phyloP scores from a whole-genome alignment of 768 basidiomycete species.

The Lactifluus piperatus region DNA sequence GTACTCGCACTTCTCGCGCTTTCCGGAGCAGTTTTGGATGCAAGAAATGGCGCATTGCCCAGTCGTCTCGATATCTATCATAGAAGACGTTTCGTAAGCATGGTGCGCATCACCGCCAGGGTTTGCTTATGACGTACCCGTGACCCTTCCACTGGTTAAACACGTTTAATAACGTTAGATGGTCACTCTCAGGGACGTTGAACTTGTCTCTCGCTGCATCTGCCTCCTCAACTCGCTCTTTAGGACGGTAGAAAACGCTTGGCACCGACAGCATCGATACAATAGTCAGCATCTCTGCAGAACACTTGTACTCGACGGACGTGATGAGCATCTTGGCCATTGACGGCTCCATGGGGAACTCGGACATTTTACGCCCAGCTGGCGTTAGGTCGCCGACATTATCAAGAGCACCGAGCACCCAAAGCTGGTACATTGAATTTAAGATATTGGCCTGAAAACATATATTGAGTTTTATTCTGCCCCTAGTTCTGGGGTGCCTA shows the following conservation, averaged over 20 bases:
- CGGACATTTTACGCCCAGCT: slow-evolving; percentile 93
- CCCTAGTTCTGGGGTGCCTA: background rate
- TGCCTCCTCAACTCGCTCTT: slow-evolving; percentile 94
- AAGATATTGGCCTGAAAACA: slow-evolving; percentile 79
- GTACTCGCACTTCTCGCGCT: slow-evolving; percentile 87
- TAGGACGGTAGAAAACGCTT: slow-evolving; percentile 94
- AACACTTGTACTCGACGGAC: slow-evolving; percentile 89
- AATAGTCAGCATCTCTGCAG: slow-evolving; percentile 93
- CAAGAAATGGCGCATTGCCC: slow-evolving; percentile 91
- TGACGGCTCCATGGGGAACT: slow-evolving; percentile 99
- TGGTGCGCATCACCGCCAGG: background rate
- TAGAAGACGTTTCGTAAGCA: slow-evolving; percentile 1
- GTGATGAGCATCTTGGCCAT: slow-evolving; percentile 99
- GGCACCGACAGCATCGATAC: slow-evolving; percentile 99
- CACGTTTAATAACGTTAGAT: slow-evolving; percentile 89
- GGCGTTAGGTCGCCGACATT: slow-evolving; percentile 95
- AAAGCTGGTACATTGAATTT: slow-evolving; percentile 99
- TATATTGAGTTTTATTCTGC: background rate
- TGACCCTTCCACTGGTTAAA: slow-evolving; percentile 98
- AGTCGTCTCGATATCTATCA: slow-evolving; percentile 80
- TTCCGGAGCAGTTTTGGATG: slow-evolving; percentile 95
- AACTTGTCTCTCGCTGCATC: slow-evolving; percentile 98
- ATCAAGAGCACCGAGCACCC: slow-evolving; percentile 96
- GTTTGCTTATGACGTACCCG: slow-evolving; percentile 45
- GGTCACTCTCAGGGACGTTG: slow-evolving; percentile 97